Base-by-base conservation (phyloP, 106 monocot species). In the Dendrobium nobile region DNA sequence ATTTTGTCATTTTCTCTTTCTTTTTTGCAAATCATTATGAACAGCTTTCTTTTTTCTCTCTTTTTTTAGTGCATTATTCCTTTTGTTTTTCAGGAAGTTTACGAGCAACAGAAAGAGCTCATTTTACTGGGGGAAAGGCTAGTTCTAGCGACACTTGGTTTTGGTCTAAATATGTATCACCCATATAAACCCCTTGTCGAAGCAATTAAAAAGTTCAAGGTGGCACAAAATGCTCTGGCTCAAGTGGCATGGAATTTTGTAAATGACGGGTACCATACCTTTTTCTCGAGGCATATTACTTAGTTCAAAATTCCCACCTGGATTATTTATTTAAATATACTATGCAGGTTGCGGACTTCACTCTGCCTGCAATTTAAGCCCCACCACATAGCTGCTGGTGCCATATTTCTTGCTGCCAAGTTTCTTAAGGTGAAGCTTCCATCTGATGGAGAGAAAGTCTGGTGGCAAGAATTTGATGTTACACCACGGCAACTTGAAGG, bases 401-500 rank as follows among this genome's bases (percentile, higher is more conserved):
- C 92, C 67, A 95, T 98, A 67, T 99, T 99, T 87, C 87, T 99
- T 70, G 92, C 98, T 81, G 92, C 98, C 72, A 99, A 99, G 77
- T 99, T 99, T 91, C 83, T 95, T 20, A 95, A 99, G 83, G 98
- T 99, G 75, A 95, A 99, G 84, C 92, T 95, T 55, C 92, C 95
- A 51, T 93, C 89, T 45, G 98, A 99, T 85, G 94, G 95, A 5
- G 92, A 99, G 78, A 95, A 88, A 79, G 88, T 95, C 24, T 99
- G 98, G 93, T 95, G 95, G 98, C 94, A 99, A 79, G 92, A 99
- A 84, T 99, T 99, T 91, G 98, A 95, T 88, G 95, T 99, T 58
- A 99, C 91, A 15, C 95, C 93, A 79, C 82, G 91, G 10, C 94
- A 99, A 75, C 79, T 99, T 78, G 95, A 99, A 91, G 98, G 95